Base-by-base conservation (phyloP, 345 rosid genomes). In the Linum tenue region DNA sequence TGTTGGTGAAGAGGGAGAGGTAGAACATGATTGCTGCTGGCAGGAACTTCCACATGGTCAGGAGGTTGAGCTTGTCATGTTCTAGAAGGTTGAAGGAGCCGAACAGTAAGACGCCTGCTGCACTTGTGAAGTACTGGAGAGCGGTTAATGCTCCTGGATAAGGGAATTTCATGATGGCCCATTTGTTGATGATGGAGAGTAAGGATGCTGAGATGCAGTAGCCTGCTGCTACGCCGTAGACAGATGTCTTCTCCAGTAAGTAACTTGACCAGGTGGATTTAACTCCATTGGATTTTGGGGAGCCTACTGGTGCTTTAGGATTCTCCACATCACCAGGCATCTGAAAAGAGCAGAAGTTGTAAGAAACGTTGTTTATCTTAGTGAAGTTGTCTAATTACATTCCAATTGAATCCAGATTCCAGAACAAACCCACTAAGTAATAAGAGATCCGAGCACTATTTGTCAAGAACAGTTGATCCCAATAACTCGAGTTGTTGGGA, bases 121-220 rank as follows among this genome's bases (percentile, higher is more conserved):
- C 87, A 74, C 99, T 90, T 2, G 92, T 86, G 56, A 94, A 79
- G 78, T 94, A 94, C 73, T 94, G 96, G 67, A 94, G 70, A 17
- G 97, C 99, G 2, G 99, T 94, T 16, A 94, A 80, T 1, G 97
- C 96, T 38, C 99, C 97, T 0, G 99, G 99, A 64, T 88, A 90
- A 41, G 99, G 99, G 70, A 94, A 94, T 72, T 86, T 85, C 95
- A 87, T 94, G 67, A 94, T 70, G 8, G 99, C 97, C 97, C 96
- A 94, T 79, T 94, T 94, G 81, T 94, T 90, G 79, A 94, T 90
- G 78, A 94, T 88, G 8, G 97, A 94, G 62, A 90, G 95, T 65
- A 94, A 78, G 53, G 96, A 85, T n/a, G 97, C 97, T 17, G 99
- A 90, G 69, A 90, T 69, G 71, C 99, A 90, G 68, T 94, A 94